phyloP scores from a whole-genome alignment of 495 filamentous ascomycete genomes.

The Penicillium manginii region DNA sequence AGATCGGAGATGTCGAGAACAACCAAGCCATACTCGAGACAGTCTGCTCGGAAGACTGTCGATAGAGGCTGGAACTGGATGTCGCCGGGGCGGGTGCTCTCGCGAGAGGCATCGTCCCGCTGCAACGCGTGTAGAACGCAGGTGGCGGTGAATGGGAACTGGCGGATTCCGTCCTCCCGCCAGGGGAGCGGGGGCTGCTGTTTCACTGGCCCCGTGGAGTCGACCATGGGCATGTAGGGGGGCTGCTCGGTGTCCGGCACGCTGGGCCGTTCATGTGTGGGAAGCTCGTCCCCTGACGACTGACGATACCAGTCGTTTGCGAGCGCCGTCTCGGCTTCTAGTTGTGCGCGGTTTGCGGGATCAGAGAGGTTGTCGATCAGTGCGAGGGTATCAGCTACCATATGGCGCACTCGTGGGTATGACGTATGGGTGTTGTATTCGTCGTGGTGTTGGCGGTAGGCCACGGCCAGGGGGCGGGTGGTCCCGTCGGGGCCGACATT shows the following conservation, averaged over 20 bases:
- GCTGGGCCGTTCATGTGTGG: too few species aligned
- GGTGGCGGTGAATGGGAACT: conserved; percentile 23
- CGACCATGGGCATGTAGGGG: conserved; percentile 13
- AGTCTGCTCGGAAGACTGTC: conserved; percentile 8
- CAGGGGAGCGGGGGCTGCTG: conserved; percentile 19
- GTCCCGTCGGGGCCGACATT: conserved; percentile 23
- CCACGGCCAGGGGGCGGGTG: conserved; percentile 23
- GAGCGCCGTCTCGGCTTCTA: conserved; percentile 7
- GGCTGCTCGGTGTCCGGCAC: conserved; percentile 17
- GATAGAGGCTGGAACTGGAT: conserved; percentile 24
- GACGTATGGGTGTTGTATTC: not conserved
- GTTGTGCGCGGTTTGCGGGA: conserved; percentile 19
- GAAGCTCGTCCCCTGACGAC: too few species aligned
- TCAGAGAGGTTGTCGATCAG: conserved; percentile 21
- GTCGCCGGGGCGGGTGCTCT: conserved; percentile 16
- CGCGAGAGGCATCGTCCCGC: not conserved
- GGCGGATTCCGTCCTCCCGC: conserved; percentile 17
- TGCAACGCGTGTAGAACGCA: conserved; percentile 17
- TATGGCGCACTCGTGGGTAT: conserved; percentile 6
- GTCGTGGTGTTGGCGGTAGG: conserved; percentile 24
- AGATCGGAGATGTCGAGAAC: too few species aligned
- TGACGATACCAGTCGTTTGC: too few species aligned
- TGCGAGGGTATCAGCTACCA: conserved; percentile 20
- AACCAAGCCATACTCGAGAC: too few species aligned
- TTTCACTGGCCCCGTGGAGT: conserved; percentile 7